Evolutionary conservation across 192 early-diverging fungal species (phyloP), one percentile per base, ranked within the genome.

Genomic region (Umbelopsis sp.): DNA sequence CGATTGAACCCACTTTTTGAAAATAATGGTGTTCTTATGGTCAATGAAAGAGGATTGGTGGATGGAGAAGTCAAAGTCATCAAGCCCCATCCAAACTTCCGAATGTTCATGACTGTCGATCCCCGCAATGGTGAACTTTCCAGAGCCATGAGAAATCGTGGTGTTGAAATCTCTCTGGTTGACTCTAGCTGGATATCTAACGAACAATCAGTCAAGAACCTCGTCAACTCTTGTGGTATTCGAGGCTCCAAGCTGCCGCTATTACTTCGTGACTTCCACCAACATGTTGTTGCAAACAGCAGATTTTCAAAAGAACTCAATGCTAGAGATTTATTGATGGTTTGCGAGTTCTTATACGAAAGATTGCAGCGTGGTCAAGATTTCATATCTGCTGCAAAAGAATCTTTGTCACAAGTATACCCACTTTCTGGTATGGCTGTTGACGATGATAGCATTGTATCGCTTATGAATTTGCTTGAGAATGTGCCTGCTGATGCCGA

Each of bases 121-220:
- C 95, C 97, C 15, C 83, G 85, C 48, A 85, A 91, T 71, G 97
- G 97, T 41, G 96, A 99, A 80, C 82, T 99, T 30, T 96, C 94
- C 10, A 86, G 97, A 10, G 96, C 97, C 4, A 99, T 99, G 97
- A 81, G 97, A 53, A 99, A 99, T 75, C 92, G 97, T 67, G 95
- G 95, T 53, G 89, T 98, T n/a, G 97, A 99, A 80, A 88, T 99
- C 23, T 82, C 85, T 22, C 76, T 96, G 1, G 77, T 87, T 1
- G 86, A 85, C 44, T 77, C 81, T 1, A 78, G 85, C 15, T 82
- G 81, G 79, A 76, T 79, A 48, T 72, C 80, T 41, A 85, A 86
- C 58, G 25, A 44, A 4, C 81, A 79, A 46, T 85, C 87, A 50
- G 74, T 84, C 1, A 55, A 76, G 49, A 86, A 82, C 55, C 74